phyloP scores from a whole-genome alignment of 345 rosid species.

The Aurinia saxatilis region DNA sequence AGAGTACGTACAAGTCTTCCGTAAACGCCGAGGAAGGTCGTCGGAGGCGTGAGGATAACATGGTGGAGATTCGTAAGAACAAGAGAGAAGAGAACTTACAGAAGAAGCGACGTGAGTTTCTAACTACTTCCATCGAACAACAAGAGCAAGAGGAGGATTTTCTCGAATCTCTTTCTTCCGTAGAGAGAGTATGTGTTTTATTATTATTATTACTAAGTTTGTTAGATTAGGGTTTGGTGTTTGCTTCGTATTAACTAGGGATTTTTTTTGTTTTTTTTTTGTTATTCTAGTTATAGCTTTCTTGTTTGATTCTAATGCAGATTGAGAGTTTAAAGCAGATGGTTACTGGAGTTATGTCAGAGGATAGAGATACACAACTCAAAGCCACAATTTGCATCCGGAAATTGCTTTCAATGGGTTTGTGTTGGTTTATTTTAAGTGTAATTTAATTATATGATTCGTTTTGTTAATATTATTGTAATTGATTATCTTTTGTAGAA shows the following conservation, averaged over 20 bases:
- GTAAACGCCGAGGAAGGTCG: conserved; percentile 78
- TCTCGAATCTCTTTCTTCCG: conserved; percentile 24
- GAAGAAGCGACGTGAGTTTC: conserved; percentile 75
- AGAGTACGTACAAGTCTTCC: conserved; percentile 54
- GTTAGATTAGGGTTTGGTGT: too few species aligned
- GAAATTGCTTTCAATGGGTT: conserved; percentile 67
- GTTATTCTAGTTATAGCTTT: background rate
- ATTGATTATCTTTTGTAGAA: conserved; percentile 32
- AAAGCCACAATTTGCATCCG: conserved; percentile 58
- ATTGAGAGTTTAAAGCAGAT: conserved; percentile 43
- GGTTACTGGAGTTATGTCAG: conserved; percentile 52
- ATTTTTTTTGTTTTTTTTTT: too few species aligned
- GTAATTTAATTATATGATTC: too few species aligned
- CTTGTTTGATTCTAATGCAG: background rate
- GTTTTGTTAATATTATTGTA: too few species aligned
- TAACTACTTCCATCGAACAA: conserved; percentile 24
- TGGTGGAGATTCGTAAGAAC: conserved; percentile 87
- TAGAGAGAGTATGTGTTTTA: conserved; percentile 7
- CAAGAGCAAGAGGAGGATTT: conserved; percentile 28
- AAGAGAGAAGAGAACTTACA: conserved; percentile 70
- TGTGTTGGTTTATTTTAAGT: background rate
- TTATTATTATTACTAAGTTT: too few species aligned
- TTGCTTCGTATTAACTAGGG: too few species aligned
- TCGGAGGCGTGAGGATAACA: conserved; percentile 71
- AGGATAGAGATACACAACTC: conserved; percentile 40